Percentiles rank a stretch among this genome's conserved stretches.
These are phyloP conservation scores for Yamadazyma sp. DNA, from an alignment of 1,139 yeast species.

Conservation along the genomic window DNA sequence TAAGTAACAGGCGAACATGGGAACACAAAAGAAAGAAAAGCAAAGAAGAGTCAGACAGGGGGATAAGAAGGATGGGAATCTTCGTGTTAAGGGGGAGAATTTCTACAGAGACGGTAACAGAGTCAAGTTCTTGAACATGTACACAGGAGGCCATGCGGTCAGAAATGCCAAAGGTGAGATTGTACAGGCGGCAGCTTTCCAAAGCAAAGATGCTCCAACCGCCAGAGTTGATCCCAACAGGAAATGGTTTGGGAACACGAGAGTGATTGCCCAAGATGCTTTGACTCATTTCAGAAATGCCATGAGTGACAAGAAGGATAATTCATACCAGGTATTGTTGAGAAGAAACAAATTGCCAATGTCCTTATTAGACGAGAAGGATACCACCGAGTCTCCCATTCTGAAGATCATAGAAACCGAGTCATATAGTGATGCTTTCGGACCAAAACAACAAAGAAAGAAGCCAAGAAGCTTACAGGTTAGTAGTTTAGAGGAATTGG, in stretches of 20 bases:
- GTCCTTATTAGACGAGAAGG: constrained; percentile 89
- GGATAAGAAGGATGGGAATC: constrained; percentile 82
- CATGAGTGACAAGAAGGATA: constrained; percentile 81
- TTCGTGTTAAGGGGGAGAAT: constrained; percentile 95
- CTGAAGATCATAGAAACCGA: constrained; percentile 88
- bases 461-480: constrained; percentile 78
- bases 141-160: constrained; percentile 84
- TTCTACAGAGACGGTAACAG: constrained; percentile 93
- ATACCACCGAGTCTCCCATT: constrained; percentile 68
- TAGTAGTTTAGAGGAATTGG: constrained; percentile 79
- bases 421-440: constrained; percentile 78
- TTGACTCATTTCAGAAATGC: constrained; percentile 92
- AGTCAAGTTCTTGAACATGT: constrained; percentile 88
- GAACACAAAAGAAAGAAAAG: constrained; percentile 89
- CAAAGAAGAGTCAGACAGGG: constrained; percentile 81
- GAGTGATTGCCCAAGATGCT: constrained; percentile 97
- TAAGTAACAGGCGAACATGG: constrained; percentile 53
- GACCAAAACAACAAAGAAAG: constrained; percentile 93
- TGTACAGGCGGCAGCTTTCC: constrained; percentile 83
- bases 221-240: constrained; percentile 96
- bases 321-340: constrained; percentile 83
- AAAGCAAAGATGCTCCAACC: constrained; percentile 81
- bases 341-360: constrained; percentile 92
- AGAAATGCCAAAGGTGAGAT: constrained; percentile 88
- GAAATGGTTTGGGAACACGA: constrained; percentile 96